These are phyloP conservation scores for Colletotrichum theobromicola DNA, from an alignment of 2,329 filamentous ascomycete genomes.

Conservation along the genomic window DNA sequence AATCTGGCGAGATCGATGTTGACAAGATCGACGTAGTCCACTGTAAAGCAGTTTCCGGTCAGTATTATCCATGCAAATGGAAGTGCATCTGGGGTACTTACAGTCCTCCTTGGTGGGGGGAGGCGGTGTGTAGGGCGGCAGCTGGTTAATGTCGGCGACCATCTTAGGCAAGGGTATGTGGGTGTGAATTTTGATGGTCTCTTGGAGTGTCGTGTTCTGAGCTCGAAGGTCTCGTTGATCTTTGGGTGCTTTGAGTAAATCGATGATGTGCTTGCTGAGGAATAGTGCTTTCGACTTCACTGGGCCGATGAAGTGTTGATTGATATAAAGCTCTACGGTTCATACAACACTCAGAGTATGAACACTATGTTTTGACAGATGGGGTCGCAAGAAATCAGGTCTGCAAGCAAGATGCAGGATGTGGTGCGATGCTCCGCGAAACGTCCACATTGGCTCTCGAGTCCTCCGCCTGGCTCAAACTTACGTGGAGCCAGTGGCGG, in stretches of 20 bases:
- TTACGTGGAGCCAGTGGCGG: neutral
- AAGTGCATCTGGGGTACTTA: neutral
- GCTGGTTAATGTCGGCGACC: conserved; percentile 9
- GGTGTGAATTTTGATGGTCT: neutral
- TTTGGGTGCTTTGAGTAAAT: neutral
- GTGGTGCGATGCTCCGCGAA: conserved; percentile 1
- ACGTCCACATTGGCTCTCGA: neutral
- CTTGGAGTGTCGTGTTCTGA: neutral
- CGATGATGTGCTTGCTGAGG: neutral
- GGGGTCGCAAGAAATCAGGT: neutral
- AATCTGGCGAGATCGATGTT: conserved; percentile 32
- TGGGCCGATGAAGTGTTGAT: neutral
- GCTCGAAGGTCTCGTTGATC: neutral
- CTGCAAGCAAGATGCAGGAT: neutral
- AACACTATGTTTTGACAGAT: neutral
- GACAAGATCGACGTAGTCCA: conserved; percentile 32
- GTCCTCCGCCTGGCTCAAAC: neutral
- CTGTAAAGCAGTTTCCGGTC: neutral
- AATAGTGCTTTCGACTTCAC: neutral
- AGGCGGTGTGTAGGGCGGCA: neutral
- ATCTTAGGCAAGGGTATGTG: neutral
- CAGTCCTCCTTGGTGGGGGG: conserved; percentile 7
- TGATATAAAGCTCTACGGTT: neutral
- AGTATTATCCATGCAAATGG: neutral
- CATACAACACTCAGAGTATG: neutral